These are phyloP conservation scores for Cercospora zeae-maydis DNA, from an alignment of 2,329 filamentous ascomycete species.

Conservation along the genomic window DNA sequence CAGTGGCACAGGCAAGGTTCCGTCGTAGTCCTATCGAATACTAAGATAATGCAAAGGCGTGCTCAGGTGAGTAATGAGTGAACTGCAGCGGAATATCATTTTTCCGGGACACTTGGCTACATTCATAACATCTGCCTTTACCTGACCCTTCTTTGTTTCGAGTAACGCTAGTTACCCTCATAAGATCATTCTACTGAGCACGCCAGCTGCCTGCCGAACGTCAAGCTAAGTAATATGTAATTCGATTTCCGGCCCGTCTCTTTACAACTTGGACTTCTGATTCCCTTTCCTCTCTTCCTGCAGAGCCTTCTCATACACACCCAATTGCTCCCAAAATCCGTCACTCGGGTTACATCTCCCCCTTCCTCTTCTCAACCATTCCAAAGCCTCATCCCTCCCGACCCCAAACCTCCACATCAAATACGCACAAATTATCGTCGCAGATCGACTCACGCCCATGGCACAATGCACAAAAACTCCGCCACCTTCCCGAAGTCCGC, in stretches of 20 bases:
- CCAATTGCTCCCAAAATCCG: constrained; percentile 83
- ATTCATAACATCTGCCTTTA: neutral
- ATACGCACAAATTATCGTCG: constrained; percentile 77
- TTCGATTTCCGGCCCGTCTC: no score
- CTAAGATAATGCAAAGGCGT: neutral
- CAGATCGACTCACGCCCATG: constrained; percentile 90
- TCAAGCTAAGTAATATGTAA: no score
- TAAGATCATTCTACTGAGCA: no score
- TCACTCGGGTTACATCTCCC: constrained; percentile 78
- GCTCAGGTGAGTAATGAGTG: neutral
- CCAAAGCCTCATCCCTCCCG: constrained; percentile 60
- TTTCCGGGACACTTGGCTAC: neutral
- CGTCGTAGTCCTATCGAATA: neutral
- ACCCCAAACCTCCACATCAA: constrained; percentile 59
- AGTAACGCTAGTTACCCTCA: no score
- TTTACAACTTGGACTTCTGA: neutral
- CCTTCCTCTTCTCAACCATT: constrained; percentile 64
- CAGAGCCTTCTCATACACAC: constrained; percentile 76
- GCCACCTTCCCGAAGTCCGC: constrained; percentile 59
- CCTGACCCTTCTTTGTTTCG: no score
- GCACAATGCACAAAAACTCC: constrained; percentile 72
- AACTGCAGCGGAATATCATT: neutral
- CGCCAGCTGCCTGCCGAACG: no score
- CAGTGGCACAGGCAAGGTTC: no score
- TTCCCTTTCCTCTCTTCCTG: constrained; percentile 24